Evolutionary conservation across 2,329 filamentous ascomycete genomes (phyloP).

Genomic region (Aspergillus ochraceoroseus): DNA sequence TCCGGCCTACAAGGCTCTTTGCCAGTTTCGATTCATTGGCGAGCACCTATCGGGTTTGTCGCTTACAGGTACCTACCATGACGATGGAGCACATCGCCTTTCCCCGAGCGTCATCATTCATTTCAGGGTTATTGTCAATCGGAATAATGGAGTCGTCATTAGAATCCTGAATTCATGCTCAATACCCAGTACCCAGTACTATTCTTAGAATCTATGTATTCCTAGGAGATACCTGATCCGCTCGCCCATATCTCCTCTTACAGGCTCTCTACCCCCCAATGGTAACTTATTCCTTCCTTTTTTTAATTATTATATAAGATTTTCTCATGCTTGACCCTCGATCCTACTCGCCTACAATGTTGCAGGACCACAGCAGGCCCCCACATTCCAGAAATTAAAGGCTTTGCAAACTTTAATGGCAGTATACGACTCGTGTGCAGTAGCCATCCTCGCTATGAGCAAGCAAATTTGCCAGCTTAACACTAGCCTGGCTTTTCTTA

Average conservation of each 20-base stretch:
- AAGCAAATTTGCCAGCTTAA: no score
- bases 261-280: no score
- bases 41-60: no score
- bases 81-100: not conserved
- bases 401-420: not conserved
- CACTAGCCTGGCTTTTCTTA: no score
- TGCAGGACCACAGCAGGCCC: constrained; percentile 8
- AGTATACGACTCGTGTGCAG: no score
- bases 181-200: not conserved
- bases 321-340: no score
- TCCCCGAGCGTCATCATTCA: not conserved
- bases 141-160: constrained; percentile 3
- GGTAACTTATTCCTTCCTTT: no score
- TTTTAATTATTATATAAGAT: no score
- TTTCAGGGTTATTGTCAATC: not conserved
- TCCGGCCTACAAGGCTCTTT: not conserved
- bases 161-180: not conserved
- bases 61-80: not conserved
- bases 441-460: no score
- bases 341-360: no score
- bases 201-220: constrained; percentile 1
- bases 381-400: constrained; percentile 13
- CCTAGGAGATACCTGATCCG: no score
- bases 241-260: not conserved
- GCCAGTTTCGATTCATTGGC: no score